Conservation (phyloP, 495 filamentous ascomycete genomes). For the Xylaria palmicola region DNA sequence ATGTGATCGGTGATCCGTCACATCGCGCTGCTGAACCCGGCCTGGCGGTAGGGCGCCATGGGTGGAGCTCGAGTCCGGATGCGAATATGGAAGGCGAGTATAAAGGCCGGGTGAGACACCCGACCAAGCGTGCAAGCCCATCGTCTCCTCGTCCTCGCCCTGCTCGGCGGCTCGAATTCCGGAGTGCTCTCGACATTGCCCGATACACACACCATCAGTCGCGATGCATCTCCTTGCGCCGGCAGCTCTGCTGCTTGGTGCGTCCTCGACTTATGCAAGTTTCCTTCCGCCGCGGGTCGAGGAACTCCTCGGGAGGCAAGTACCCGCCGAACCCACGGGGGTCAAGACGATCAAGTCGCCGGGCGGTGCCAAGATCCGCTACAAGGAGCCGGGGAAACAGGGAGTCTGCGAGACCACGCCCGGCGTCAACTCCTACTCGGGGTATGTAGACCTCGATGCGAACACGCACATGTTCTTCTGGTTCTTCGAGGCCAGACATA, state of each 20-base stretch:
- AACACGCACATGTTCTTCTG: slow-evolving; percentile 64
- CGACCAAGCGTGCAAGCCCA: not conserved
- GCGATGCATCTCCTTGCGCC: slow-evolving; percentile 11
- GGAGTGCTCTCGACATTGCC: too few relatives aligned
- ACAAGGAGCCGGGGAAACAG: slow-evolving; percentile 51
- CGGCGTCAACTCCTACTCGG: slow-evolving; percentile 32
- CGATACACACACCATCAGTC: not conserved
- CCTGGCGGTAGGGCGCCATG: not conserved
- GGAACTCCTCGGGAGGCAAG: slow-evolving; percentile 32
- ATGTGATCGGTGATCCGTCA: not conserved
- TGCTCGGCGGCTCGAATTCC: too few relatives aligned
- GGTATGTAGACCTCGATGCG: slow-evolving; percentile 44
- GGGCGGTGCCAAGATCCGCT: slow-evolving; percentile 52
- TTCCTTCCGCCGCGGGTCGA: slow-evolving; percentile 37
- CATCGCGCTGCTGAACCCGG: too few relatives aligned
- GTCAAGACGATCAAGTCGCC: slow-evolving; percentile 60
- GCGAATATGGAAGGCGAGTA: not conserved
- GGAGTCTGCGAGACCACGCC: slow-evolving; percentile 38
- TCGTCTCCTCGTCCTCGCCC: too few relatives aligned
- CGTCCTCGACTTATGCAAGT: slow-evolving; percentile 31
- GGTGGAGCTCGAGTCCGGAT: not conserved
- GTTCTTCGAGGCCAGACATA: slow-evolving; percentile 64
- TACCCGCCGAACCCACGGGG: slow-evolving; percentile 46
- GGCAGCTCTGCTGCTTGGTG: slow-evolving; percentile 20
- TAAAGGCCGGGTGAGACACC: slow-evolving; percentile 1